Base-by-base conservation (phyloP, 306 rosid species). In the Cucumis sativus region DNA sequence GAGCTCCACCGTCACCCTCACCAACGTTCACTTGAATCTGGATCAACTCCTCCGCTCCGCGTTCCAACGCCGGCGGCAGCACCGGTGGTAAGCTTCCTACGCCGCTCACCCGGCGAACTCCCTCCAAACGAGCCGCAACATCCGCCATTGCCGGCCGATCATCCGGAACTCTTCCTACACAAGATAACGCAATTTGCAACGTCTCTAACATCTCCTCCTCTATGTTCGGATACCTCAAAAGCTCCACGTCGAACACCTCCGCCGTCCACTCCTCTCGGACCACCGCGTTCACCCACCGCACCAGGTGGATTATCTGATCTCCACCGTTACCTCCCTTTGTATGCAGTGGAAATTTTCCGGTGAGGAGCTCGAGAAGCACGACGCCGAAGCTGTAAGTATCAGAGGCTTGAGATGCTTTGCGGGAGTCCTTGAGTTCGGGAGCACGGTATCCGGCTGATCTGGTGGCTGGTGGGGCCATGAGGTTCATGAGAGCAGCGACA, bases 221-320 rank as follows among this genome's bases (percentile, higher is more conserved):
- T 41, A 95, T 91, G 82, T 95, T 89, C 9, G 91, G 87, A 80
- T 85, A 89, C 84, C 88, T 87, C 79, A 95, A 75, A 18, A 95
- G 86, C 85, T 92, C 92, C 23, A 92, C 85, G 55, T 92, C 99
- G 71, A 95, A 95, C 73, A 95, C 99, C 80, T 95, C 99, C 6
- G 93, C 99, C 10, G 99, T 95, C 99, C 99, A 95, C 85, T 95
- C 99, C 80, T 95, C 99, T 52, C 99, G 86, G 1, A 95, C 99
- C 73, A 95, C 99, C 20, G 98, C 89, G 83, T 88, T 90, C 85
- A 95, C 99, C 99, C 99, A 95, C 81, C 98, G 87, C 58, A 95
- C 99, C 85, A 95, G 79, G 80, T 92, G 96, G 16, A 91, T 83
- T 55, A 89, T 83, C 76, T 95, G 96, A 51, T 89, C 54, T 47